Conservation (phyloP, 176 grass and related monocot genomes). For the Raddia distichophylla region DNA sequence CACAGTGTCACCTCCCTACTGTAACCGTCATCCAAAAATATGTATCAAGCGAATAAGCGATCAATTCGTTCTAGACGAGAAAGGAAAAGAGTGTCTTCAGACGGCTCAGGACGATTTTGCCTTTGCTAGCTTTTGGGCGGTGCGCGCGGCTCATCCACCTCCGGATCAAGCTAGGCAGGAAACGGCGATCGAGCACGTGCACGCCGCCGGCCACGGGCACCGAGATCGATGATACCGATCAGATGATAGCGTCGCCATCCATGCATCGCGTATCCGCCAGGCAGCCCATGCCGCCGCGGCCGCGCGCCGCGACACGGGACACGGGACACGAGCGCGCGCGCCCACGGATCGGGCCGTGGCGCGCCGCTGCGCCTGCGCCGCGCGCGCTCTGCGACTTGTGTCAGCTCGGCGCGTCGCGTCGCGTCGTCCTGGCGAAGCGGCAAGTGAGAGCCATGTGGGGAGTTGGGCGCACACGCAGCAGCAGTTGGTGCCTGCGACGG, state of each 20-base stretch:
- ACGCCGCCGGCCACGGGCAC: background rate
- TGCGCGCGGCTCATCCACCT: background rate
- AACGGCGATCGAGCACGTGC: background rate
- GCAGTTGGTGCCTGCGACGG: constrained; percentile 35
- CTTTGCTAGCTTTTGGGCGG: background rate
- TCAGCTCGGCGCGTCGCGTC: too few relatives aligned
- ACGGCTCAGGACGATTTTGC: too few relatives aligned
- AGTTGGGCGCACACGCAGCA: constrained; percentile 27
- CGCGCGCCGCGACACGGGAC: background rate
- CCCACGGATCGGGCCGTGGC: background rate
- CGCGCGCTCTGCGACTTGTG: background rate
- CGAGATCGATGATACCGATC: background rate
- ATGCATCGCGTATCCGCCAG: background rate
- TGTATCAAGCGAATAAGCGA: too few relatives aligned
- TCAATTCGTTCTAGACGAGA: too few relatives aligned
- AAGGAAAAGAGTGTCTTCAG: too few relatives aligned
- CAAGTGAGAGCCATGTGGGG: constrained; percentile 47
- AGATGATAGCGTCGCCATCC: background rate
- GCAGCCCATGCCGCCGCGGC: constrained; percentile 10
- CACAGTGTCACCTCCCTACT: too few relatives aligned
- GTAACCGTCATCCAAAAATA: background rate
- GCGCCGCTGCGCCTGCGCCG: background rate
- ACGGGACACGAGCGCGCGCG: constrained; percentile 7
- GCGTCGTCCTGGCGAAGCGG: background rate
- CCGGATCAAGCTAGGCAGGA: background rate